A percentile compares a stretch with the other conserved stretches of the same genome.
Conservation (phyloP, 2,329 filamentous ascomycete species). For the Purpureocillium takamizusanense region DNA sequence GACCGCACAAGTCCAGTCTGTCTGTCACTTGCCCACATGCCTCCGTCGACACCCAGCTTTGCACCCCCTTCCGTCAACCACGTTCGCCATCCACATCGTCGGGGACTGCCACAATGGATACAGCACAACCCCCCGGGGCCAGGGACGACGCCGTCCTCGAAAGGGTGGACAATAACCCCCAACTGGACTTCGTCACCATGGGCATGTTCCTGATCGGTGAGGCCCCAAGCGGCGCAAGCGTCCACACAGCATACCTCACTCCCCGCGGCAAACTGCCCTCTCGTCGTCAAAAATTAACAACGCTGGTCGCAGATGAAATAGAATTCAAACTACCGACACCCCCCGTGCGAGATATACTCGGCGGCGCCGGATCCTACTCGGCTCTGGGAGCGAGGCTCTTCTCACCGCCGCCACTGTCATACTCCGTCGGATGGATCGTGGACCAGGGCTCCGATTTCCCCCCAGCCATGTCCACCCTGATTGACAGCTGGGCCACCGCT, state of each 20-base stretch:
- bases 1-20: too few species aligned
- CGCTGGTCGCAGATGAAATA: constrained; percentile 66
- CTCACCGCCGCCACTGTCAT: constrained; percentile 58
- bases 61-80: too few species aligned
- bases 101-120: too few species aligned
- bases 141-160: too few species aligned
- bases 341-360: constrained; percentile 67
- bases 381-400: constrained; percentile 84
- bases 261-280: too few species aligned
- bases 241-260: too few species aligned
- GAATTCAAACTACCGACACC: constrained; percentile 66
- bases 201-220: constrained; percentile 69
- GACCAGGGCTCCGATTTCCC: constrained; percentile 89
- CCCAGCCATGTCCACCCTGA: constrained; percentile 46
- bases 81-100: too few species aligned
- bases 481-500: constrained; percentile 69
- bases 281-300: too few species aligned
- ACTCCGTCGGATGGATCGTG: constrained; percentile 77
- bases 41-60: too few species aligned
- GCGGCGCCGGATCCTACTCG: constrained; percentile 80
- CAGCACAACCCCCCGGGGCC: too few species aligned
- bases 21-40: too few species aligned
- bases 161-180: too few species aligned
- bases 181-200: constrained; percentile 56
- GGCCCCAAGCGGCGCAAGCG: constrained; percentile 14